Base-by-base conservation (phyloP, 2,329 filamentous ascomycete species). In the Pyricularia sp. region DNA sequence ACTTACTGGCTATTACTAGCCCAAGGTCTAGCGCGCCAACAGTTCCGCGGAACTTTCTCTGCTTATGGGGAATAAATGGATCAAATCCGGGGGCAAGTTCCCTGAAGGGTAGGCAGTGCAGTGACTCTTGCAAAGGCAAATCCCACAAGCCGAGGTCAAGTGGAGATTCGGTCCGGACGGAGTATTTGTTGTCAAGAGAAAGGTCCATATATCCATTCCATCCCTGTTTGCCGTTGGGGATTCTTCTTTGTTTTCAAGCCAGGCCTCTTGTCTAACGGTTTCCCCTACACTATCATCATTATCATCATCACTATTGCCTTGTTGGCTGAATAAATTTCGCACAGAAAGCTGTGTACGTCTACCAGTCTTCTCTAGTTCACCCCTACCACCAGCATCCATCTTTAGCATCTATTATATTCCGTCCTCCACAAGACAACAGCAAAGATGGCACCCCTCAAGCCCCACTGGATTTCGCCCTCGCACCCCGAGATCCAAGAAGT, bases 401-500 rank as follows among this genome's bases (percentile, higher is more conserved):
- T 55, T 7, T n/a, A 55, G 17, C 42, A 55, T 55, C 42, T 55
- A n/a, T 55, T 55, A n/a, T 55, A 55, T 7, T 30, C 59, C 12
- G 14, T 28, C 25, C 12, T 61, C 26, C 55, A 33, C 66, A 36
- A 59, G 28, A 6, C 42, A 59, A 6, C 5, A 63, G 26, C 30
- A 65, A 65, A 58, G 17, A 85, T 87, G 84, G 81, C 85, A 69
- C 86, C 86, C 68, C 78, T 88, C 68, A 84, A 77, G 71, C 87
- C 87, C 68, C 80, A 84, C 78, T 89, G 87, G 87, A 30, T 28
- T 17, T 30, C 59, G 12, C 59, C 59, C 69, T 89, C 87, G 55
- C 87, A 89, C 77, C 84, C 86, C 12, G 75, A 80, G 64, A 78
- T 88, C 72, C 86, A 88, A 74, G 79, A 87, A 70, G 86, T 89